Evolutionary conservation across 768 basidiomycete species (phyloP), one percentile per base, ranked within the genome.

Genomic region (Leucocoprinus sp.): DNA sequence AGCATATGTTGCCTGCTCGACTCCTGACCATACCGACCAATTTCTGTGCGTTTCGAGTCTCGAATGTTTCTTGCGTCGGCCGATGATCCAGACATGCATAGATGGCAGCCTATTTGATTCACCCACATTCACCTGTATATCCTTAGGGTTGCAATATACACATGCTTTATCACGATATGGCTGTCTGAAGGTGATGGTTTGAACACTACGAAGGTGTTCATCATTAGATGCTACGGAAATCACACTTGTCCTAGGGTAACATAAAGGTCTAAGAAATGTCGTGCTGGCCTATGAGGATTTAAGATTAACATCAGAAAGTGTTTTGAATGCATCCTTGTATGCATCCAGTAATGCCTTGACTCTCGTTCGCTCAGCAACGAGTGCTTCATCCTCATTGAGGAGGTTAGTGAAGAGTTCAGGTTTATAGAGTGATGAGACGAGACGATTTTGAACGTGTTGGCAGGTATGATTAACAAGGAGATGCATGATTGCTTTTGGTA

Each of bases 401-500:
- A 98, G 66, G 34, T 95, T 92, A 19, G 76, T 70, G 59, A 98
- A 98, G 45, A 98, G 64, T 14, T 92, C 87, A 0, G 95, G 95
- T 66, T 92, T 96, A 72, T 99, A 99, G 53, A 99, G 64, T 36
- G 84, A 72, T 24, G 93, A 78, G n/a, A 99, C 96, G 24, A 99
- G 72, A 17, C 96, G 80, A 61, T 96, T 96, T 65, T 98, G 96
- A 19, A 99, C 91, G 14, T 92, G 87, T 60, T 97, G 87, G 36
- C 91, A 84, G n/a, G 93, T 93, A 59, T 89, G 76, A 65, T 96
- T 98, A 59, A 99, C 95, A 51, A 98, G 76, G 55, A 93, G 79
- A 67, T 97, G 95, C 95, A 98, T 97, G 68, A 96, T 85, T 17
- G 93, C 92, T 66, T 99, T 99, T 26, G 96, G 96, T 15, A 99